A percentile compares a stretch with the other conserved stretches of the same genome.
Evolutionary conservation across 192 early-diverging fungal genomes (phyloP).

Genomic region (Coemansia pectinata): DNA sequence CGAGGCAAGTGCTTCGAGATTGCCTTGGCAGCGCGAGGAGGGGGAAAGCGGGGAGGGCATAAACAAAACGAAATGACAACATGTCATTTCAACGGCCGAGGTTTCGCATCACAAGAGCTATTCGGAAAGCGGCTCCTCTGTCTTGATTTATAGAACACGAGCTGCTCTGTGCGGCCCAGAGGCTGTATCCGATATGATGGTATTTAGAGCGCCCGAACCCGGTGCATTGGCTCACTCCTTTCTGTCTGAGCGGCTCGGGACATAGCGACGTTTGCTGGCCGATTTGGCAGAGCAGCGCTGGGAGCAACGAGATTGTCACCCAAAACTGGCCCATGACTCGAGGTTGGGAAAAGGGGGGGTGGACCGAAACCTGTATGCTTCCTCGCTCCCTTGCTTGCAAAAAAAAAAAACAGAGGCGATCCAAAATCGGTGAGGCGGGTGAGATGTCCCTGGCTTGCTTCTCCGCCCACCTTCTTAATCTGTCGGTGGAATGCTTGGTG

Average conservation of each 20-base stretch:
- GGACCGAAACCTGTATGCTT: not conserved
- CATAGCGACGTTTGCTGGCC: not conserved
- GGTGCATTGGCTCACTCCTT: not conserved
- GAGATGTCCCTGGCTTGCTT: not conserved
- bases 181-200: not conserved
- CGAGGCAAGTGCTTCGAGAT: not conserved
- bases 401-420: not conserved
- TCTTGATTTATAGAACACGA: not conserved
- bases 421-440: not conserved
- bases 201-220: not conserved
- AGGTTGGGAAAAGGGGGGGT: not conserved
- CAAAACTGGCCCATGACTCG: conserved; percentile 1
- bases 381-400: not conserved
- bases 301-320: not conserved
- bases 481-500: not conserved
- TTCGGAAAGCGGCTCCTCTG: not conserved
- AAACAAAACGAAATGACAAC: not conserved
- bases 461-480: not conserved
- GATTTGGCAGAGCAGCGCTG: not conserved
- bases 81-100: not conserved
- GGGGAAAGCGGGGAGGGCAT: not conserved
- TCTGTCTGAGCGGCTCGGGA: not conserved
- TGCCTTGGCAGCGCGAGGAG: not conserved
- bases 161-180: not conserved
- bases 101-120: not conserved